Base-by-base conservation (phyloP, 1,284 basidiomycete species). In the Serendipita sp. region DNA sequence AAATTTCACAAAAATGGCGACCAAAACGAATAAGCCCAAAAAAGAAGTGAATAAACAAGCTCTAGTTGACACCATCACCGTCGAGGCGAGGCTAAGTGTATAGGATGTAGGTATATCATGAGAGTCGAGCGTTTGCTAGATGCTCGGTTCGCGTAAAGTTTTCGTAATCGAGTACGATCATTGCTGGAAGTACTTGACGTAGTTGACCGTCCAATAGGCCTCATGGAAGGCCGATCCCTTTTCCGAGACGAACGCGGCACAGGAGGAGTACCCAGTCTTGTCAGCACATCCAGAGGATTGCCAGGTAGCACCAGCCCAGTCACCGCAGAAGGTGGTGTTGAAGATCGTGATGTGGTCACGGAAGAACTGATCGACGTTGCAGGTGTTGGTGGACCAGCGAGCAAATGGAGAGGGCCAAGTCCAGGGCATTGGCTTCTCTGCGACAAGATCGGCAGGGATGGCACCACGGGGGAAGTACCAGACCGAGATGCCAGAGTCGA, bases 251-350 rank as follows among this genome's bases (percentile, higher is more conserved):
- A 84, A 95, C 32, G 82, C 82, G 63, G 83, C 77, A 68, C 92
- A 95, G 6, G 85, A 87, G 41, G 82, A 74, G 72, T 83, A 84
- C 55, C 91, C 91, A 15, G 92, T 94, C 67, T 79, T 77, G 67
- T 82, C 75, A n/a, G 88, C 87, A 70, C 92, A 95, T 47, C 86
- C 87, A 53, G 84, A 74, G 30, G 73, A 66, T 61, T 72, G 75
- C 91, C 91, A 94, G n/a, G 82, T 85, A 49, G 77, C 77, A 60
- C 84, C 83, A 12, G 91, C 91, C 93, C 90, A 94, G 67, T 92
- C 87, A 65, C 91, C 91, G 68, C 90, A 91, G 68, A 64, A 63
- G 44, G 38, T 61, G 12, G 87, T 91, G 70, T 90, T 85, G 68
- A 91, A 87, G 69, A 93, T 91, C 58, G 81, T 82, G 62, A 80